Evolutionary conservation across 129 eudicot genomes (phyloP), one percentile per base, ranked within the genome.

Genomic region (Tanacetum coccineum): DNA sequence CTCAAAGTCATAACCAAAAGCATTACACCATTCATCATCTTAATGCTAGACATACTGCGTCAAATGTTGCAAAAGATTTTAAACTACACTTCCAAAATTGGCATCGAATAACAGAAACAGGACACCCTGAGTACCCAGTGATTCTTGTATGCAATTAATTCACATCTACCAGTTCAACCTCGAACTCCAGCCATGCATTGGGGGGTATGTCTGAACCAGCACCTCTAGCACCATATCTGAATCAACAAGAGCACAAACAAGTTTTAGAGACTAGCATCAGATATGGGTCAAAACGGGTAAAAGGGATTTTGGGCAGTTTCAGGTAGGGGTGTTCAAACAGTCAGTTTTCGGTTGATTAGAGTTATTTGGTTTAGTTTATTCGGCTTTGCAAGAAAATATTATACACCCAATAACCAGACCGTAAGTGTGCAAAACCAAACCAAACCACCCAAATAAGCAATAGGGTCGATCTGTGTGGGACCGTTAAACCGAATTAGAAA

Each of bases 161-260:
- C 13, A 87, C 98, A 57, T 74, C 84, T 5, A 86, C 85, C 79
- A 93, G 68, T 74, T 93, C 98, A 60, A 93, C 96, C 32, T 93
- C 95, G 22, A 93, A 93, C 18, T 82, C 84, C 39, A 93, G 73
- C 96, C 92, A 82, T 17, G 98, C 53, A 39, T 93, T 93, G 7
- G 95, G 89, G 20, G 98, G 98, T 44, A 88, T 93, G 47, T 75
- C 70, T 12, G 75, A 32, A 45, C 80, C 84, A 62, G 88, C 86
- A 70, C 98, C 98, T 76, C 70, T 67, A 52, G 81, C 71, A 36
- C 98, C 98, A 79, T 93, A 93, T 36, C 98, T 93, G 86, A 71
- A 84, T 42, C 20, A 9, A 25, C 26, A 74, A 6, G 45, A 59
- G 42, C 61, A 26, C 3, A 40, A 45, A 67, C 26, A 22, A 0